Evolutionary conservation across 495 filamentous ascomycete species (phyloP).

Genomic region (Lindgomyces ingoldianus): DNA sequence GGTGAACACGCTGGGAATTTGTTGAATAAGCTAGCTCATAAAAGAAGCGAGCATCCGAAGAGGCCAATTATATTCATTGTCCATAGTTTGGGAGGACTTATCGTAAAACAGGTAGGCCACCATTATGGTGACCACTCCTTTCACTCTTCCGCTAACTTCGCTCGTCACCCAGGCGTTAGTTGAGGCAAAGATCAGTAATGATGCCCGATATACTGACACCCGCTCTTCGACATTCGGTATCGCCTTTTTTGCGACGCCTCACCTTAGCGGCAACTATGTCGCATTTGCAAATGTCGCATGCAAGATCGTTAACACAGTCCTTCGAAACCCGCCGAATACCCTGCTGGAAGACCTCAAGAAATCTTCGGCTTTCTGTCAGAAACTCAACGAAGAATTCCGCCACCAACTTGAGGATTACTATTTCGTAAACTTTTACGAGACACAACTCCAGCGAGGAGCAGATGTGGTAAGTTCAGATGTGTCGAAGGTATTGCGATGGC

Average conservation of each 20-base stretch:
- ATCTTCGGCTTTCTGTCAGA: background rate
- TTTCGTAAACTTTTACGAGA: slow-evolving; percentile 1
- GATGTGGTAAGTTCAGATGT: background rate
- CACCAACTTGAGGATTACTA: slow-evolving; percentile 12
- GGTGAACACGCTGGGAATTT: slow-evolving; percentile 1
- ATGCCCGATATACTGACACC: background rate
- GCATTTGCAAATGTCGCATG: background rate
- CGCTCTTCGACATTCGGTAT: background rate
- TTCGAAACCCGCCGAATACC: background rate
- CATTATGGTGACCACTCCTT: background rate
- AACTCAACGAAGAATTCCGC: slow-evolving; percentile 6
- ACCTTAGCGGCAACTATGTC: background rate
- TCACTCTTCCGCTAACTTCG: background rate
- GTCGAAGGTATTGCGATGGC: background rate
- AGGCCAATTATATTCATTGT: slow-evolving; percentile 5
- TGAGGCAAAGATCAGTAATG: slow-evolving; percentile 3
- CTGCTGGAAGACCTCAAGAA: background rate
- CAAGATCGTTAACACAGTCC: background rate
- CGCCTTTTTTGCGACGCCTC: slow-evolving; percentile 10
- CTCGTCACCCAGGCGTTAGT: background rate
- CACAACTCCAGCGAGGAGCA: background rate
- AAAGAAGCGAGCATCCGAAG: background rate
- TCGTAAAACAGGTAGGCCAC: slow-evolving; percentile 7
- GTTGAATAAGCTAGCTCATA: background rate
- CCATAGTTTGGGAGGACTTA: slow-evolving; percentile 8